Percentiles rank a stretch among this genome's conserved stretches.
Evolutionary conservation across 2,329 filamentous ascomycete species (phyloP).

Genomic region (Camptophora hylomeconis): DNA sequence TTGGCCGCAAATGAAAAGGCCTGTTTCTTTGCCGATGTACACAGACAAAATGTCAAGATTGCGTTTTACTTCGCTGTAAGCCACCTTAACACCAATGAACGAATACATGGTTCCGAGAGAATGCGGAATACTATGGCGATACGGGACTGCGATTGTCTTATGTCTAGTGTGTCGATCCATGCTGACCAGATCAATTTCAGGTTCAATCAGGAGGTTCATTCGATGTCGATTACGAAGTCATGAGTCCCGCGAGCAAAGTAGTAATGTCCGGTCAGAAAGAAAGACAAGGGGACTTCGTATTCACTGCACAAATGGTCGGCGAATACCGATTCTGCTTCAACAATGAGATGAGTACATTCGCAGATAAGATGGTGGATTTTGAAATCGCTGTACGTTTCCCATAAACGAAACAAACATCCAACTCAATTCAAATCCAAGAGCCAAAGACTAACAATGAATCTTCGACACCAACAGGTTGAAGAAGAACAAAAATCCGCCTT

Average conservation of each 20-base stretch:
- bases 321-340: constrained; percentile 98
- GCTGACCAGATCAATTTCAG: constrained; percentile 31
- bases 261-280: constrained; percentile 82
- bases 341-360: constrained; percentile 95
- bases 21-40: constrained; percentile 79
- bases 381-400: constrained; percentile 69
- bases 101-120: background rate
- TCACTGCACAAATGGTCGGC: constrained; percentile 74
- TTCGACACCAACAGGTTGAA: constrained; percentile 61
- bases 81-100: constrained; percentile 16
- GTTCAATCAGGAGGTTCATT: constrained; percentile 98
- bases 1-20: constrained; percentile 82
- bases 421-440: background rate
- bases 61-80: constrained; percentile 97
- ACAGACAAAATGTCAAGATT: constrained; percentile 71
- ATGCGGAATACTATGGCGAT: constrained; percentile 1
- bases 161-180: background rate
- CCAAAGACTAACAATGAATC: constrained; percentile 3
- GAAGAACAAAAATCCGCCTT: constrained; percentile 62
- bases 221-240: constrained; percentile 86
- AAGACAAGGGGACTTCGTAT: constrained; percentile 94
- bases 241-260: constrained; percentile 65
- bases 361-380: constrained; percentile 95
- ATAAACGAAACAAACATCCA: constrained; percentile 1
- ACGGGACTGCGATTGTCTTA: no score